Evolutionary conservation across 768 basidiomycete genomes (phyloP), one percentile per base, ranked within the genome.

Genomic region (Boletellus emodensis): DNA sequence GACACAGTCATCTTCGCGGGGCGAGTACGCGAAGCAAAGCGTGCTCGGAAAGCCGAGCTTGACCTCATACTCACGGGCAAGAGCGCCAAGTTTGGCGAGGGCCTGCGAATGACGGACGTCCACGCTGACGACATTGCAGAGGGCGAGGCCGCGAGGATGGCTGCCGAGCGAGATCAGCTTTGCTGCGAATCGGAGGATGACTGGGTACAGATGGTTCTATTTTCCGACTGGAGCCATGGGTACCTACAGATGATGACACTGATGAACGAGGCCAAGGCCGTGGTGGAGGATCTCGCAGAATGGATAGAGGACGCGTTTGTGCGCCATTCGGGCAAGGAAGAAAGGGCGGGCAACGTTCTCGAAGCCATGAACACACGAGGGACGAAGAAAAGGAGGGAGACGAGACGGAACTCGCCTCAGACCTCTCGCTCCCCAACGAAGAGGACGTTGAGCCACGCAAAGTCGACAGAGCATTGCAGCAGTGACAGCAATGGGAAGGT

Each of bases 1-100:
- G 96, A 98, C 66, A 97, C 93, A 0, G 87, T 99, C 55, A 92
- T 98, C 59, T 95, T 98, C 61, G 90, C 94, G 3, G 95, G 94
- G 13, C 84, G 90, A 28, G 77, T 99, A n/a, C 78, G 95, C 24
- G 91, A 97, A 65, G 95, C 96, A 14, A 99, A 98, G 71, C 82
- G 90, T 20, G 81, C 82, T 10, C 82, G 90, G 32, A 88, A 84
- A 67, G 71, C 75, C 14, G 87, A 93, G 60, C 76, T 94, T 6
- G 83, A 87, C 56, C 30, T 83, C 39, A 69, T 72, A 40, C 69
- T 84, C 30, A 75, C 76, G 1, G 80, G 81, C n/a, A 80, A 80
- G 70, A 81, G 83, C 58, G 79, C 79, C 6, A 73, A 75, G 50
- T 79, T 82, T 57, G 82, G 83, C 10, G 83, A 86, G 62, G 73